Base-by-base conservation (phyloP, 1,284 basidiomycete species). In the Ceratobasidium sp. region DNA sequence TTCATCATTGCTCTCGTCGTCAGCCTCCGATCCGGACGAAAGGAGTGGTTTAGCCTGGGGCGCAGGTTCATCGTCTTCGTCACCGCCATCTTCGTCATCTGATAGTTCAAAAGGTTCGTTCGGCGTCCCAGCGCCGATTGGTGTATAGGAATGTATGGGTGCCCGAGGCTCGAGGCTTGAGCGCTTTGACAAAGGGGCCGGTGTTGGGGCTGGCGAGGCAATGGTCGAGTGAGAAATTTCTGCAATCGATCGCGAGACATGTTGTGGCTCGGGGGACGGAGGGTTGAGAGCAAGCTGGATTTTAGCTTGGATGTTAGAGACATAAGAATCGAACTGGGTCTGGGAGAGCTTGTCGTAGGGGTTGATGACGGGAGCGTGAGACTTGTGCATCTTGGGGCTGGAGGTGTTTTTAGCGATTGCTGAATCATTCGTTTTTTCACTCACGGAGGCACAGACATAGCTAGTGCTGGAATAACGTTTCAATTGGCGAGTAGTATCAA, bases 261-360 rank as follows among this genome's bases (percentile, higher is more conserved):
- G 57, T 43, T 57, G 41, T n/a, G 50, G 52, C 28, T 70, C 45
- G 3, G 70, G 73, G 30, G 57, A 57, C 1, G 73, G 59, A 2
- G 72, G 74, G 21, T 75, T 73, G 8, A 75, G 53, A 12, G 74
- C 74, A 48, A 60, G 58, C 28, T 55, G 39, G 48, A 75, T 71
- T 55, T 71, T 72, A 5, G 69, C 43, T 53, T 60, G 48, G 52
- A 75, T 73, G 41, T 61, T 71, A 16, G 71, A 53, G 36, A 75
- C 74, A 46, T 74, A 75, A 14, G 70, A 65, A 50, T 75, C 74
- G 57, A 75, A 74, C 23, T 73, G 60, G 16, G 46, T 70, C 18
- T 70, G 62, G 36, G 52, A 52, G 16, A 75, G 62, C 41, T 73
- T 73, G 28, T 75, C 74, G 41, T 67, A 75, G 16, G 74, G 74